Evolutionary conservation across 345 rosid genomes (phyloP).

Genomic region (Ceriops tagal): DNA sequence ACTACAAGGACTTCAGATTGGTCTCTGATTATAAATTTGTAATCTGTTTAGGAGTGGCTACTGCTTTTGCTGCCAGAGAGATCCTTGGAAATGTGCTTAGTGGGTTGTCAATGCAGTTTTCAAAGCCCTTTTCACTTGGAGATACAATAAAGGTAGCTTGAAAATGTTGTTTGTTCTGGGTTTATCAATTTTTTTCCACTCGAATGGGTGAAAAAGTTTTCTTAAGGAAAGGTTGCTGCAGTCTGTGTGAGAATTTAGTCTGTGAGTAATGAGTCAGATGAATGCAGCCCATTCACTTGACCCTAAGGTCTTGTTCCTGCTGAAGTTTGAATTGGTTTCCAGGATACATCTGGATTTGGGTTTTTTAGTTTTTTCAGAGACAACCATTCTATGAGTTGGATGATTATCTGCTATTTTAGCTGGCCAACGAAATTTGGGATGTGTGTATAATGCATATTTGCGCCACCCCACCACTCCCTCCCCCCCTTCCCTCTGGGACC

Average conservation of each 20-base stretch:
- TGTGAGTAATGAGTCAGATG: neutral
- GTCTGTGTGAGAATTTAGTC: neutral
- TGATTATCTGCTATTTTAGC: too few relatives aligned
- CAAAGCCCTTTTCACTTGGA: slow-evolving; percentile 85
- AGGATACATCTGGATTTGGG: neutral
- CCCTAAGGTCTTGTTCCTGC: neutral
- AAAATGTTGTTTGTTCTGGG: slow-evolving; percentile 2
- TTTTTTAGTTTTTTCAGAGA: neutral
- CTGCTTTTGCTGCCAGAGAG: slow-evolving; percentile 94
- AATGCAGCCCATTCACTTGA: neutral
- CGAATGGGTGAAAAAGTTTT: neutral
- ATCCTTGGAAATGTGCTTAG: slow-evolving; percentile 89
- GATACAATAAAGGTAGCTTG: slow-evolving; percentile 85
- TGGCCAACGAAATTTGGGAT: too few relatives aligned
- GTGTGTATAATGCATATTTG: too few relatives aligned
- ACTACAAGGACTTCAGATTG: slow-evolving; percentile 3
- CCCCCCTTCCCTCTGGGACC: too few relatives aligned
- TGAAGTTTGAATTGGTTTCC: neutral
- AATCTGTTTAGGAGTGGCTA: slow-evolving; percentile 71
- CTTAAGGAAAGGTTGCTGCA: neutral
- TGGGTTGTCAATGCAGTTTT: slow-evolving; percentile 84
- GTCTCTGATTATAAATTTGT: neutral
- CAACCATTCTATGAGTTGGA: neutral
- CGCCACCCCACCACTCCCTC: too few relatives aligned
- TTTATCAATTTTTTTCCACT: neutral